Base-by-base conservation (phyloP, 164 flowering plant species). In the Kalanchoe fedtschenkoi region DNA sequence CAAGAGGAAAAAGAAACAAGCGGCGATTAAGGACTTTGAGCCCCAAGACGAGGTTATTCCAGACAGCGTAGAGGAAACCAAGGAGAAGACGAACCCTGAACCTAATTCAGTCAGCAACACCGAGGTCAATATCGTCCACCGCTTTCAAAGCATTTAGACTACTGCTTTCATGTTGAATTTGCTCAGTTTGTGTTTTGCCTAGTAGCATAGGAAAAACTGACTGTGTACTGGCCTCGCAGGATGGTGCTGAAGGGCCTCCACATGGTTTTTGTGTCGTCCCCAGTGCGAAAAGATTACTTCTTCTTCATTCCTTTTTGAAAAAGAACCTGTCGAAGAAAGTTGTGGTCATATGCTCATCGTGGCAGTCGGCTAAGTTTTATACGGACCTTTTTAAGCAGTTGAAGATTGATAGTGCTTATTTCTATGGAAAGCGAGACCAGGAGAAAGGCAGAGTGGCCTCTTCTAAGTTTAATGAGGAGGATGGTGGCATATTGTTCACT, bases 291-390 rank as follows among this genome's bases (percentile, higher is more conserved):
- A 84, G 96, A 76, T 87, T 95, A 69, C 35, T 80, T 66, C 81
- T 87, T 65, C 72, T 91, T 21, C 86, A 85, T 71, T 83, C 96
- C 29, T 95, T 95, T 72, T 72, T 95, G 80, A 95, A 81, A 76
- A 84, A 80, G 71, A 84, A 95, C 66, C 61, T 71, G 62, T 76
- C 87, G 53, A 89, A 95, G 86, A 95, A 95, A 80, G 84, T 91
- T 58, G 91, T 95, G 96, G 97, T 89, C 58, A 89, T 95, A 81
- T 89, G 91, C 75, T 95, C 97, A 13, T 87, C 99, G 1, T 91
- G 97, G 60, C 81, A 85, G 69, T 91, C 99, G 0, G 99, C 91
- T 56, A 88, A 87, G 56, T 95, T 70, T 71, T 96, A 95, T 55
- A 71, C 92, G 0, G 99, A 88, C 41, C 86, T 95, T 65, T 87